These are phyloP conservation scores for Candida mesenterica DNA, from an alignment of 1,139 yeast genomes.

Conservation along the genomic window DNA sequence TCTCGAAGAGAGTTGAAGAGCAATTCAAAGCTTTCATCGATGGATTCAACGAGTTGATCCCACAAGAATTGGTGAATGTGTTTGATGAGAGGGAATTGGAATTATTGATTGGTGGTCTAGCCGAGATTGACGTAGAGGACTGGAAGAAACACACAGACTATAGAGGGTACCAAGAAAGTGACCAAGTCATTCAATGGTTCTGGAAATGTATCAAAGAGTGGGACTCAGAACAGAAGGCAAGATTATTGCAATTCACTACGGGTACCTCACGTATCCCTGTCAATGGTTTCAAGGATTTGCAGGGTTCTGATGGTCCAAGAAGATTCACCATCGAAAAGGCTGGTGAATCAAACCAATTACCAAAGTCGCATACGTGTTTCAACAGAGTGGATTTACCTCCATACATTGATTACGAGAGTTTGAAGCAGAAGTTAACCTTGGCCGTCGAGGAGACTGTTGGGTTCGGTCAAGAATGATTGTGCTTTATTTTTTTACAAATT, in stretches of 20 bases:
- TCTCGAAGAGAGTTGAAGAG: slow-evolving; percentile 87
- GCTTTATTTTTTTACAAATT: no score
- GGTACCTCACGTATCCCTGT: slow-evolving; percentile 99
- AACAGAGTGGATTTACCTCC: slow-evolving; percentile 91
- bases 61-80: slow-evolving; percentile 93
- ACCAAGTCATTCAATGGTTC: slow-evolving; percentile 97
- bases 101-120: slow-evolving; percentile 94
- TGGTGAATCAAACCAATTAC: slow-evolving; percentile 89
- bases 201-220: slow-evolving; percentile 92
- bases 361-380: slow-evolving; percentile 95
- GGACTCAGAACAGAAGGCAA: slow-evolving; percentile 96
- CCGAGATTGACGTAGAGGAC: slow-evolving; percentile 96
- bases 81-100: slow-evolving; percentile 97
- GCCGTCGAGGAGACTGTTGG: slow-evolving; percentile 96
- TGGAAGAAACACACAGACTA: slow-evolving; percentile 99
- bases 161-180: slow-evolving; percentile 94
- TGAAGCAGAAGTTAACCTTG: slow-evolving; percentile 76
- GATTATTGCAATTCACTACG: slow-evolving; percentile 92
- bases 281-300: slow-evolving; percentile 96
- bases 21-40: slow-evolving; percentile 95
- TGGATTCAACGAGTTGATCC: slow-evolving; percentile 96
- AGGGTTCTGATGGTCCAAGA: slow-evolving; percentile 98
- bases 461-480: slow-evolving; percentile 84
- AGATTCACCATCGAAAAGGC: slow-evolving; percentile 97
- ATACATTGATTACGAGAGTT: slow-evolving; percentile 67